A percentile compares a stretch with the other conserved stretches of the same genome.
Conservation (phyloP, 192 early-diverging fungal genomes). For the Coemansia sp. region DNA sequence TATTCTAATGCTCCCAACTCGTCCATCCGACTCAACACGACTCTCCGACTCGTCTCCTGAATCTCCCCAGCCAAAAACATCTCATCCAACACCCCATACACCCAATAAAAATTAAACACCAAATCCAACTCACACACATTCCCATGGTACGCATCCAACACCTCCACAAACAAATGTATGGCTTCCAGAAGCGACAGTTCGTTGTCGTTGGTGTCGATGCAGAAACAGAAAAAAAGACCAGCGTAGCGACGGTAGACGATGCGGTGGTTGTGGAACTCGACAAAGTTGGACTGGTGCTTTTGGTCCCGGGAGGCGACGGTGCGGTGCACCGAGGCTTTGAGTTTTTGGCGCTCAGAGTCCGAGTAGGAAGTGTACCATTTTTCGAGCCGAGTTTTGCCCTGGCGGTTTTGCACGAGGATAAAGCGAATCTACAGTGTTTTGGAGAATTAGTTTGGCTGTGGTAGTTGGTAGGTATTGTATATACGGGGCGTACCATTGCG, state of each 20-base stretch:
- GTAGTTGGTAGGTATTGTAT: no score
- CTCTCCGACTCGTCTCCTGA: conserved; percentile 89
- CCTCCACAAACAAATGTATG: conserved; percentile 99
- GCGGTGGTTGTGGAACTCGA: conserved; percentile 98
- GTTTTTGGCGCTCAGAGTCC: conserved; percentile 90
- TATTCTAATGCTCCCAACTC: conserved; percentile 73
- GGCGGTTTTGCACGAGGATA: conserved; percentile 97
- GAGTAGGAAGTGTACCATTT: conserved; percentile 97
- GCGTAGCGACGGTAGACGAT: conserved; percentile 98
- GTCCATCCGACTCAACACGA: conserved; percentile 72
- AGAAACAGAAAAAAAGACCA: conserved; percentile 98
- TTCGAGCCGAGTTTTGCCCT: conserved; percentile 94
- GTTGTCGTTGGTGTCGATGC: conserved; percentile 98
- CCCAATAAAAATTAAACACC: conserved; percentile 98
- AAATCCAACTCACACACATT: conserved; percentile 98
- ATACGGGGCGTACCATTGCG: no score
- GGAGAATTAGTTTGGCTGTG: no score
- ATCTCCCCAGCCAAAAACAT: conserved; percentile 98
- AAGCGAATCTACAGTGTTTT: conserved; percentile 68
- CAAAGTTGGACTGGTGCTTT: conserved; percentile 96
- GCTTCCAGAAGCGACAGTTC: conserved; percentile 93
- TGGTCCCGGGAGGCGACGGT: conserved; percentile 94
- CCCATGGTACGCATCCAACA: conserved; percentile 95
- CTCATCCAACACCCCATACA: conserved; percentile 96
- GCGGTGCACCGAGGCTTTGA: conserved; percentile 95